A percentile compares a stretch with the other conserved stretches of the same genome.
These are phyloP conservation scores for Cicer bijugum DNA, from an alignment of 306 rosid species.

Conservation along the genomic window DNA sequence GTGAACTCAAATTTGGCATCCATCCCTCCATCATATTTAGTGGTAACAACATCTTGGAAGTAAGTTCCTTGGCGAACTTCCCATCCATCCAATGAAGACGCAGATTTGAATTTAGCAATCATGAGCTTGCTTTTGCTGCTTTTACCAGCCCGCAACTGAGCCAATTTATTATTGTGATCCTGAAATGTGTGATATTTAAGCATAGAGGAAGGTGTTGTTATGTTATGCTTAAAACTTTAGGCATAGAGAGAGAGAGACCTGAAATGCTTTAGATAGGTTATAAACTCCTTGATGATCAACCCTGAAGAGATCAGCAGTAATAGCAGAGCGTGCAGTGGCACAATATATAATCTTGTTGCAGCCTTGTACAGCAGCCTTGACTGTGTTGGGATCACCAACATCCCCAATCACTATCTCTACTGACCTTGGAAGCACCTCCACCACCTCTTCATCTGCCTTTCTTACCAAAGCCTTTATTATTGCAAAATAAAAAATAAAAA, in stretches of 20 bases:
- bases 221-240: too few relatives aligned
- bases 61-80: conserved; percentile 83
- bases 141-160: conserved; percentile 90
- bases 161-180: conserved; percentile 91
- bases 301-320: conserved; percentile 86
- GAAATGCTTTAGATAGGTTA: conserved; percentile 88
- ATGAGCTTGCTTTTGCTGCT: conserved; percentile 94
- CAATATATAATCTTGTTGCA: conserved; percentile 89
- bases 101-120: conserved; percentile 76
- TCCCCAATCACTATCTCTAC: conserved; percentile 82
- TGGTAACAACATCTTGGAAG: conserved; percentile 80
- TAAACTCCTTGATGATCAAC: conserved; percentile 89
- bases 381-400: conserved; percentile 81
- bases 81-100: conserved; percentile 81
- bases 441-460: conserved; percentile 68
- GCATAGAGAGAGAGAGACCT: conserved; percentile 52
- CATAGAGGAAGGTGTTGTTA: neutral
- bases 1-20: conserved; percentile 90
- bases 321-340: conserved; percentile 91
- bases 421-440: conserved; percentile 86
- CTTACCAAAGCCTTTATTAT: conserved; percentile 83
- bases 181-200: conserved; percentile 49
- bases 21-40: conserved; percentile 98
- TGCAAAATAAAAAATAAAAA: conserved; percentile 16
- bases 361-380: conserved; percentile 71